Evolutionary conservation across 805 yeast genomes (phyloP).

Genomic region (Ogataea allantospora): DNA sequence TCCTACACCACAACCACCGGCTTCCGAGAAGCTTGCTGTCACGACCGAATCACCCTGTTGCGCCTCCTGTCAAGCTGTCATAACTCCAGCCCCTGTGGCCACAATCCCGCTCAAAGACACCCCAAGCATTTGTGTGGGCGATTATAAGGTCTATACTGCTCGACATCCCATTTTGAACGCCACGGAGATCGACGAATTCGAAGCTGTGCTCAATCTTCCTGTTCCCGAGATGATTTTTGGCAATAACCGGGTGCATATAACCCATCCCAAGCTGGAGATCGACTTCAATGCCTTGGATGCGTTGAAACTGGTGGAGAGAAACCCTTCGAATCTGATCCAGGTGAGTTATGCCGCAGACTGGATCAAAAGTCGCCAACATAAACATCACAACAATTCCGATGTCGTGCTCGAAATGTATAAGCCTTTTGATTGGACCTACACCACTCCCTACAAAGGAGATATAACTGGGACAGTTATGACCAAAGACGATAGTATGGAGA

Average conservation of each 20-base stretch:
- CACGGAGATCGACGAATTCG: conserved; percentile 68
- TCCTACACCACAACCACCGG: neutral
- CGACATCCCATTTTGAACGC: conserved; percentile 77
- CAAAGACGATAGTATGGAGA: conserved; percentile 32
- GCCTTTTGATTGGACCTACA: conserved; percentile 96
- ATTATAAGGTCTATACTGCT: conserved; percentile 74
- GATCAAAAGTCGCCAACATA: conserved; percentile 46
- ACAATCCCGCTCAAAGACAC: conserved; percentile 58
- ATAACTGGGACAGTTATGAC: conserved; percentile 22
- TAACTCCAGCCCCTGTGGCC: conserved; percentile 75
- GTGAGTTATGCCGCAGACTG: conserved; percentile 90
- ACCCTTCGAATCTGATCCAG: conserved; percentile 46
- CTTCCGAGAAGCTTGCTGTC: conserved; percentile 13
- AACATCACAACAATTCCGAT: conserved; percentile 32
- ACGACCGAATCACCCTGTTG: conserved; percentile 39
- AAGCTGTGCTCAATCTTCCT: conserved; percentile 66
- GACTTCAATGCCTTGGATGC: conserved; percentile 80
- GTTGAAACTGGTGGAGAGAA: conserved; percentile 50
- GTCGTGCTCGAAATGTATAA: conserved; percentile 59
- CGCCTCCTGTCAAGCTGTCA: conserved; percentile 64
- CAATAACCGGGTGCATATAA: conserved; percentile 57
- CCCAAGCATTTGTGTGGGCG: conserved; percentile 66
- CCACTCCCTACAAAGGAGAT: conserved; percentile 75
- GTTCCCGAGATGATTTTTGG: conserved; percentile 98
- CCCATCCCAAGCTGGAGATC: conserved; percentile 35